phyloP scores from a whole-genome alignment of 2,329 filamentous ascomycete species.

The Penicillium sp. region DNA sequence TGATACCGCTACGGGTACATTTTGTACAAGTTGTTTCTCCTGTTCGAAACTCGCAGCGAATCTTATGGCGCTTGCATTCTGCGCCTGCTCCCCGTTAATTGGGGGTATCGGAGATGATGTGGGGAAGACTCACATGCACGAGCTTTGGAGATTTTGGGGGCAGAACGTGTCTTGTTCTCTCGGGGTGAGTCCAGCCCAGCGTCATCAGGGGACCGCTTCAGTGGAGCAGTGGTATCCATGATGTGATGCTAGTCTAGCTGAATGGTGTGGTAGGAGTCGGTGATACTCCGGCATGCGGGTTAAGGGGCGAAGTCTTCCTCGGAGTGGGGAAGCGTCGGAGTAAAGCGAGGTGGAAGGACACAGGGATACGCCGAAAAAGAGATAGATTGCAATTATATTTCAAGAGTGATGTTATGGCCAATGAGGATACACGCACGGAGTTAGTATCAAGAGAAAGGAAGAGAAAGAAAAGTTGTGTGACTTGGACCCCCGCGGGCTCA shows the following conservation, averaged over 20 bases:
- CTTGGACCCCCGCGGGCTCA: background rate
- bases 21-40: conserved; percentile 51
- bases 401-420: background rate
- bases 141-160: conserved; percentile 43
- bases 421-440: background rate
- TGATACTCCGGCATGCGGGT: conserved; percentile 25
- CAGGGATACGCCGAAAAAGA: background rate
- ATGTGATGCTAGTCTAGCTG: conserved; percentile 1
- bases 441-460: background rate
- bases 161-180: conserved; percentile 26
- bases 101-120: background rate
- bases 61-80: conserved; percentile 56
- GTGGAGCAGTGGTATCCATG: conserved; percentile 29
- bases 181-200: conserved; percentile 35
- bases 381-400: background rate
- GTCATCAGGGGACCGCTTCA: conserved; percentile 40
- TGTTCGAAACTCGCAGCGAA: conserved; percentile 54
- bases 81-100: conserved; percentile 34
- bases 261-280: conserved; percentile 13
- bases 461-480: background rate
- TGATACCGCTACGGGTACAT: conserved; percentile 52
- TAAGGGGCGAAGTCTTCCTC: conserved; percentile 19
- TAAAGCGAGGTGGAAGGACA: background rate
- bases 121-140: conserved; percentile 39
- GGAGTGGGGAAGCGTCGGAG: conserved; percentile 13